Evolutionary conservation across 345 rosid species (phyloP).

Genomic region (Brassica rapa): DNA sequence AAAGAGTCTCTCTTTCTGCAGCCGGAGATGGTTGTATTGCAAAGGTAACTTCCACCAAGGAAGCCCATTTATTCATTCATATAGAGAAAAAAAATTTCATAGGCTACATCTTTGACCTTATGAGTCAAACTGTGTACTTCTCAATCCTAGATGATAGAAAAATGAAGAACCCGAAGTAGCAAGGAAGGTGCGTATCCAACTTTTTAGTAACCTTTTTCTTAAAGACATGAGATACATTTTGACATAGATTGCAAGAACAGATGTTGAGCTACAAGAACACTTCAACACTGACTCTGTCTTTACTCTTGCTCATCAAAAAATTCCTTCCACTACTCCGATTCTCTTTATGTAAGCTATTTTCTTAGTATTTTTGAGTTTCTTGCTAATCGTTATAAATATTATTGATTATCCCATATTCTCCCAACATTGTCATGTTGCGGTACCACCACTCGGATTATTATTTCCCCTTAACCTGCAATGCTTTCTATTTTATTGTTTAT

Average conservation of each 20-base stretch:
- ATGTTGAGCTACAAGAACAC: constrained; percentile 60
- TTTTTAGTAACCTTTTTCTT: not conserved
- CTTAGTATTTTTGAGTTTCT: not conserved
- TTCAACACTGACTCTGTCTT: constrained; percentile 56
- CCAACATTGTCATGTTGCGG: not conserved
- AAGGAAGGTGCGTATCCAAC: constrained; percentile 60
- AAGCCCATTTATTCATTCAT: constrained; percentile 43
- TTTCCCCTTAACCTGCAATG: not conserved
- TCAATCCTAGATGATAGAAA: constrained; percentile 60
- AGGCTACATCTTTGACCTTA: constrained; percentile 32
- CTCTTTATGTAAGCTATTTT: constrained; percentile 60
- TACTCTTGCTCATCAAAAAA: constrained; percentile 54
- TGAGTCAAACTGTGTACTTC: constrained; percentile 48
- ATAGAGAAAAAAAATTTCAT: constrained; percentile 50
- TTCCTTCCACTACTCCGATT: constrained; percentile 57
- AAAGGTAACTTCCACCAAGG: constrained; percentile 38
- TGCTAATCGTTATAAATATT: not conserved
- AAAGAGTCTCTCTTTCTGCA: not conserved
- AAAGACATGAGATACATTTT: constrained; percentile 9
- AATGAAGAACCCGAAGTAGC: constrained; percentile 64
- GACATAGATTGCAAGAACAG: constrained; percentile 61
- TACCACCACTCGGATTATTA: not conserved
- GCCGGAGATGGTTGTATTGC: not conserved
- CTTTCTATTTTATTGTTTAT: constrained; percentile 1
- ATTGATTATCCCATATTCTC: constrained; percentile 3